These are phyloP conservation scores for Fusarium mangiferae DNA, from an alignment of 2,329 filamentous ascomycete species.

Conservation along the genomic window DNA sequence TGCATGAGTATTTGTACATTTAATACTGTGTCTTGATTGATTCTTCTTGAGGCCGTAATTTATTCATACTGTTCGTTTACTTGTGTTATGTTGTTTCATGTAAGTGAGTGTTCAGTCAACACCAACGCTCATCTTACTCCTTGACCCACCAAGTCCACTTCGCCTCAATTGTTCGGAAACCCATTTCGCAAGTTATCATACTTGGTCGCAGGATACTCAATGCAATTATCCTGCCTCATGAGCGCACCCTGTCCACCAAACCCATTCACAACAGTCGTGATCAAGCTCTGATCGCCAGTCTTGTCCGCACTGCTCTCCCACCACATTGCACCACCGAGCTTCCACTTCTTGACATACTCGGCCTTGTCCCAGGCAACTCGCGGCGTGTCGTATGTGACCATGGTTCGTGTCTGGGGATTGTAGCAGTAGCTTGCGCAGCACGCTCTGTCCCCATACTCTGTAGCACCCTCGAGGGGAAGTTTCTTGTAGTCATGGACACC, in stretches of 20 bases:
- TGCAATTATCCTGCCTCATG: conserved; percentile 65
- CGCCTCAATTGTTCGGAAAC: conserved; percentile 58
- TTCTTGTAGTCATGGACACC: conserved; percentile 92
- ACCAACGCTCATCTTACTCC: not conserved
- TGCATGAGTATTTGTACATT: no score
- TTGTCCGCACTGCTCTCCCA: conserved; percentile 91
- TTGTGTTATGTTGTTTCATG: not conserved
- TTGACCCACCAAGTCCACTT: conserved; percentile 8
- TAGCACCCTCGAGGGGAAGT: conserved; percentile 74
- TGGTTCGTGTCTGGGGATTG: conserved; percentile 66
- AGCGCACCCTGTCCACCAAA: conserved; percentile 65
- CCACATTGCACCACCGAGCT: conserved; percentile 94
- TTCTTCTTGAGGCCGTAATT: not conserved
- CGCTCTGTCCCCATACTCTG: conserved; percentile 71
- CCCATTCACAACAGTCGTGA: conserved; percentile 68
- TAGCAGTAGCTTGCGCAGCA: conserved; percentile 83
- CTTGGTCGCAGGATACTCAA: conserved; percentile 72
- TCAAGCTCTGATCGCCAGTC: conserved; percentile 72
- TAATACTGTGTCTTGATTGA: no score
- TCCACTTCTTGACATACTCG: conserved; percentile 71
- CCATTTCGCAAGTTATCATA: conserved; percentile 75
- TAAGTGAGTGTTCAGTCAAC: not conserved
- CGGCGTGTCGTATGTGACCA: conserved; percentile 84
- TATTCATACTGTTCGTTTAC: not conserved
- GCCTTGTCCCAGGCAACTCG: conserved; percentile 76